These are phyloP conservation scores for Lyophyllum semitale DNA, from an alignment of 768 basidiomycete genomes.

Conservation along the genomic window DNA sequence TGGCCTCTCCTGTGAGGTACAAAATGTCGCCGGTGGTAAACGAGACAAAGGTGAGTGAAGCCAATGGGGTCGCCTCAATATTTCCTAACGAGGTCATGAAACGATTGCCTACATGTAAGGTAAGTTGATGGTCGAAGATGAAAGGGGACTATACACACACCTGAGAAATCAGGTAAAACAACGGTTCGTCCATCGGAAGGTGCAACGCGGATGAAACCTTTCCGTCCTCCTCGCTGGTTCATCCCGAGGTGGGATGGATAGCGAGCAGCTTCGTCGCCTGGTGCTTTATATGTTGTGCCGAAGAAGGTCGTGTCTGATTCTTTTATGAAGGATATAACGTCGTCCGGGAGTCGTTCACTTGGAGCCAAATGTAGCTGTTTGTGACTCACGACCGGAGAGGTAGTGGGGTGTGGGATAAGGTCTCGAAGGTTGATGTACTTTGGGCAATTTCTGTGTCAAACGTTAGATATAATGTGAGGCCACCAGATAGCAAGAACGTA, in stretches of 20 bases:
- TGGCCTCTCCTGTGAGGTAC: constrained; percentile 62
- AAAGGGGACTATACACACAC: constrained; percentile 27
- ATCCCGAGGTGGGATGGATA: constrained; percentile 63
- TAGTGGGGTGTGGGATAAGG: constrained; percentile 42
- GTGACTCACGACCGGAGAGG: constrained; percentile 39
- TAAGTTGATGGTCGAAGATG: not conserved
- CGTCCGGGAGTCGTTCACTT: constrained; percentile 47
- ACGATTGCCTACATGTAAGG: constrained; percentile 48
- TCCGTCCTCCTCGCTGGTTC: constrained; percentile 66
- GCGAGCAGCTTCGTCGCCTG: constrained; percentile 31
- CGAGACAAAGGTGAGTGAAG: constrained; percentile 57
- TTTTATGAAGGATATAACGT: constrained; percentile 48
- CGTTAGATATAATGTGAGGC: not conserved
- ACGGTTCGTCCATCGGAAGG: constrained; percentile 56
- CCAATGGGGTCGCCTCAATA: constrained; percentile 55
- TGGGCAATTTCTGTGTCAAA: constrained; percentile 55
- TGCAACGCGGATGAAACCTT: constrained; percentile 61
- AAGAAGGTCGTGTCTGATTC: constrained; percentile 56
- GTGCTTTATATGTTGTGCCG: constrained; percentile 50
- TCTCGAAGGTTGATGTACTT: constrained; percentile 67
- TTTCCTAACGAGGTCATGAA: constrained; percentile 67
- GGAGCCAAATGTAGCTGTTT: constrained; percentile 31
- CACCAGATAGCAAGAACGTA: constrained; percentile 26
- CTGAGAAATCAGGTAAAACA: constrained; percentile 62
- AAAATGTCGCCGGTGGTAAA: constrained; percentile 57